A percentile compares a stretch with the other conserved stretches of the same genome.
Conservation (phyloP, 345 rosid genomes). For the Salix suchowensis region DNA sequence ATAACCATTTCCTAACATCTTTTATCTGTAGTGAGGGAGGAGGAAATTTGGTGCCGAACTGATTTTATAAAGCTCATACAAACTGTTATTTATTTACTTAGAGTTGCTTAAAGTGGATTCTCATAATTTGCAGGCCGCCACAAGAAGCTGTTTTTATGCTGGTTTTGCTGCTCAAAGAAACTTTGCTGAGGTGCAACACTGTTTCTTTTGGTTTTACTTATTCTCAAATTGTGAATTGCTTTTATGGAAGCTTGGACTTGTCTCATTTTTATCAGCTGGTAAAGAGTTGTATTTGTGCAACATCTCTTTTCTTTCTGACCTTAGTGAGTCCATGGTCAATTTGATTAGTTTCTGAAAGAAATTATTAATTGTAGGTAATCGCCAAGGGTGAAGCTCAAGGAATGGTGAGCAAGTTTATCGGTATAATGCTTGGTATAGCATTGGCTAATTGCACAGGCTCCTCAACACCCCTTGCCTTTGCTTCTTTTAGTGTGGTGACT, state of each 20-base stretch:
- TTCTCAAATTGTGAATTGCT: background rate
- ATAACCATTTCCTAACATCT: background rate
- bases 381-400: constrained; percentile 99
- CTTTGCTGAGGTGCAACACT: constrained; percentile 80
- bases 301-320: background rate
- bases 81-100: background rate
- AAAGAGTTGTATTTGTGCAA: background rate
- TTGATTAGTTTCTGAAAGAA: constrained; percentile 3
- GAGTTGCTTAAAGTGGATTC: constrained; percentile 18
- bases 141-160: constrained; percentile 94
- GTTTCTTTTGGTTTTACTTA: constrained; percentile 11
- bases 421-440: constrained; percentile 79
- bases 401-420: constrained; percentile 91
- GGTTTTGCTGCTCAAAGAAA: constrained; percentile 99
- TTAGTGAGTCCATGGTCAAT: background rate
- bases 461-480: constrained; percentile 70
- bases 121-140: constrained; percentile 59
- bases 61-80: background rate
- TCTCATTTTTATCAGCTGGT: background rate
- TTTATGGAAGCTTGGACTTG: background rate
- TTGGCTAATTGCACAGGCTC: constrained; percentile 71
- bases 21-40: too few species aligned
- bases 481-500: constrained; percentile 73
- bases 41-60: background rate
- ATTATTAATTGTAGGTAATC: constrained; percentile 56